Evolutionary conservation across 805 yeast genomes (phyloP).

Genomic region (Starmera caribaea): DNA sequence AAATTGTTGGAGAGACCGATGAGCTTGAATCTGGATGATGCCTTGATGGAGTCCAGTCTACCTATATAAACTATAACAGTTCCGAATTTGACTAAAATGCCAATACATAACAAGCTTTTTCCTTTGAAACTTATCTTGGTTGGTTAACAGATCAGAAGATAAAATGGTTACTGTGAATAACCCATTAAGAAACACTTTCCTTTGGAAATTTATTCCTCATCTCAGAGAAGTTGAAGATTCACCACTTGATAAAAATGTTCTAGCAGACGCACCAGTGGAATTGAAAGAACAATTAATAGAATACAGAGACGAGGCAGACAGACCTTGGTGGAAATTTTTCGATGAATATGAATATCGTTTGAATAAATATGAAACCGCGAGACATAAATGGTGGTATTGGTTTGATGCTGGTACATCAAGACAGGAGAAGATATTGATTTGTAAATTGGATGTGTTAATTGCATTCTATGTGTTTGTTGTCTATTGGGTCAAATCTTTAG

Average conservation of each 20-base stretch:
- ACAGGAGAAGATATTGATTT: slow-evolving; percentile 29
- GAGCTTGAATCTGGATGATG: no score
- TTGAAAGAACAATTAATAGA: slow-evolving; percentile 14
- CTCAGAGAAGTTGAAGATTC: not conserved
- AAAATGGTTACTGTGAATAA: no score
- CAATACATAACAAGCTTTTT: no score
- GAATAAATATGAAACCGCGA: slow-evolving; percentile 21
- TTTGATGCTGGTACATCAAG: slow-evolving; percentile 37
- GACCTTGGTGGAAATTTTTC: slow-evolving; percentile 45
- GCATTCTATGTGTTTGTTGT: slow-evolving; percentile 46
- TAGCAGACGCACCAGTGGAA: no score
- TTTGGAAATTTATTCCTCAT: not conserved
- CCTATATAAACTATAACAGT: no score
- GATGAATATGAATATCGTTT: slow-evolving; percentile 54
- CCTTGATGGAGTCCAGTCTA: no score
- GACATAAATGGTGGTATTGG: slow-evolving; percentile 46
- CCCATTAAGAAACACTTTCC: no score
- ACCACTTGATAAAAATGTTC: not conserved
- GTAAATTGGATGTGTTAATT: slow-evolving; percentile 41
- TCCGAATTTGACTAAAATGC: no score
- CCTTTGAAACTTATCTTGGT: no score
- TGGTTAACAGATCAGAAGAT: no score
- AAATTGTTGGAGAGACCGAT: no score
- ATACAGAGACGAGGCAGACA: slow-evolving; percentile 40
- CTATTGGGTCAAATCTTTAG: slow-evolving; percentile 60